phyloP scores from a whole-genome alignment of 495 filamentous ascomycete genomes.

The Wilcoxina mikolae region DNA sequence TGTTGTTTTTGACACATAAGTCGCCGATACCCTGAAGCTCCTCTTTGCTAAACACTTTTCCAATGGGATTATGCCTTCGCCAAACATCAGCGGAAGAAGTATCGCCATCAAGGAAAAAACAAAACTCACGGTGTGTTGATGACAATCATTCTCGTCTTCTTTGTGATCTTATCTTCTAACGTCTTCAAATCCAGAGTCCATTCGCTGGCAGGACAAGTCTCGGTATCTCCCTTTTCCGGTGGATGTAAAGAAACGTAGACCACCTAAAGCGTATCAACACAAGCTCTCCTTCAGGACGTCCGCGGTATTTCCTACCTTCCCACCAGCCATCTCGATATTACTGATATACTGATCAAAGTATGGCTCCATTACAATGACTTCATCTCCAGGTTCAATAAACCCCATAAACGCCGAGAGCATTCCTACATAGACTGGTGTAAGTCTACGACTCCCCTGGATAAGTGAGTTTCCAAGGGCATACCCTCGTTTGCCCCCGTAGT shows the following conservation, averaged over 20 bases:
- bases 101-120: not conserved
- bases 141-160: constrained; percentile 88
- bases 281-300: not conserved
- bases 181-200: constrained; percentile 77
- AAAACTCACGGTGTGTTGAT: constrained; percentile 39
- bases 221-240: constrained; percentile 62
- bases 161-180: constrained; percentile 70
- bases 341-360: constrained; percentile 98
- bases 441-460: not conserved
- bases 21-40: constrained; percentile 79
- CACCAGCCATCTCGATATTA: constrained; percentile 96
- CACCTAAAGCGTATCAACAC: no score
- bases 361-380: constrained; percentile 95
- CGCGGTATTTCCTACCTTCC: constrained; percentile 43
- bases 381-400: constrained; percentile 85
- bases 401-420: constrained; percentile 97
- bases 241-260: constrained; percentile 88
- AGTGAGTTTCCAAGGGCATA: no score
- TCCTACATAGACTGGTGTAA: no score
- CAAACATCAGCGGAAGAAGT: not conserved
- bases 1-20: constrained; percentile 82
- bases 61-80: constrained; percentile 69
- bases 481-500: constrained; percentile 96
- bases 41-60: constrained; percentile 74
- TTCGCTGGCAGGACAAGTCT: constrained; percentile 69